Percentiles rank a stretch among this genome's conserved stretches.
Conservation (phyloP, 352 stramenopile species). For the Phytopythium vexans region DNA sequence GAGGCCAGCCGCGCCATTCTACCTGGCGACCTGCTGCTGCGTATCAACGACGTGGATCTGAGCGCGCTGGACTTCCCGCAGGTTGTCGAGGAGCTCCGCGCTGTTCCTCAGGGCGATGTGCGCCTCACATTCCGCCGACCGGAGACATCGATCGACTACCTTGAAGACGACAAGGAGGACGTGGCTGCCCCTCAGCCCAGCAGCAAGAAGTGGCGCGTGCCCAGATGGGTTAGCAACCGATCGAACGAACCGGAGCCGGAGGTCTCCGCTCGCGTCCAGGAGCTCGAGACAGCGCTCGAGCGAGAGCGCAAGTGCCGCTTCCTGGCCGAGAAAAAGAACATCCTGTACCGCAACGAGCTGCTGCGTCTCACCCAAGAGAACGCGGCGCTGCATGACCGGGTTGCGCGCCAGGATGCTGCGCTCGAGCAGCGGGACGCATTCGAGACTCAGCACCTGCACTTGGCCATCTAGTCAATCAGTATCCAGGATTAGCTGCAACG, state of each 20-base stretch:
- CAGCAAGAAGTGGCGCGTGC: constrained; percentile 35
- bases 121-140: constrained; percentile 43
- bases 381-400: constrained; percentile 34
- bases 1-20: constrained; percentile 51
- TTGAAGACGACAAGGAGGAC: constrained; percentile 10
- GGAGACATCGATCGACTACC: neutral
- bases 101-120: constrained; percentile 31
- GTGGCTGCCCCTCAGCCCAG: constrained; percentile 3
- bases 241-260: constrained; percentile 19
- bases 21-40: constrained; percentile 43
- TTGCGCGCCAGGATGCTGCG: constrained; percentile 15
- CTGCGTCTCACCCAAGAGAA: constrained; percentile 57
- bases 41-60: constrained; percentile 40
- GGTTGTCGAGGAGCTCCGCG: constrained; percentile 62
- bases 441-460: constrained; percentile 24
- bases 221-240: constrained; percentile 28
- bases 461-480: constrained; percentile 29
- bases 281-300: constrained; percentile 40
- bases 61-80: constrained; percentile 29
- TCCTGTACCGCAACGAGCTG: constrained; percentile 70
- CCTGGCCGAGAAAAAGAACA: constrained; percentile 70
- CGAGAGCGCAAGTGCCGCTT: constrained; percentile 72
- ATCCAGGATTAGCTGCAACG: neutral
- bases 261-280: constrained; percentile 16
- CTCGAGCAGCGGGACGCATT: constrained; percentile 24